Evolutionary conservation across 2,329 filamentous ascomycete species (phyloP), one percentile per base, ranked within the genome.

Genomic region (Chaetomiaceae sp.): DNA sequence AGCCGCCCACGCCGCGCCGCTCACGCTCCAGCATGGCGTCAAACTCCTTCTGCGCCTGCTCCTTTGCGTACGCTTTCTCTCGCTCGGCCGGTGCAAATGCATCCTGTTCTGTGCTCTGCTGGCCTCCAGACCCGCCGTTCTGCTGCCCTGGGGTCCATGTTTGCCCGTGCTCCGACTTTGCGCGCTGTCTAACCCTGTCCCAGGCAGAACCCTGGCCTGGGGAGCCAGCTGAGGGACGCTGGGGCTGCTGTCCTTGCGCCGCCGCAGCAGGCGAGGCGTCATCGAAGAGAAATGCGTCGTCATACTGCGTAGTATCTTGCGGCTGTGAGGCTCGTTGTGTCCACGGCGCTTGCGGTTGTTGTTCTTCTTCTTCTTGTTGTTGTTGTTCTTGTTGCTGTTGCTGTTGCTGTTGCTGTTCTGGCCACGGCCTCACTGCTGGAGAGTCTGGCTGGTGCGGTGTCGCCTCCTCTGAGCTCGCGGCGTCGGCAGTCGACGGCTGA

Each of bases 21-120:
- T 65, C 63, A 37, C 58, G 54, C 56, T 65, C 63, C 50, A 65
- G 46, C 63, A 65, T 62, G 44, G 59, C 63, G 27, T 65, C 63
- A 52, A 65, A 65, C 41, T 65, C 62, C 42, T 53, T 59, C 37
- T 65, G 63, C 1, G 62, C 63, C 51, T 61, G 59, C 14, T 59
- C 56, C 55, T 58, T 62, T 4, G 58, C 58, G 21, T 49, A 45
- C 3, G 56, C 53, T 45, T 53, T 62, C 32, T 62, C 59, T 34
- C 52, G 47, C 4, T 63, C 62, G 33, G 36, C 34, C 29, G 51
- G 21, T 6, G 51, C 45, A 33, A 57, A 63, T 10, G 57, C 49
- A 27, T 64, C 60, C 10, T 52, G 50, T 18, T 61, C 54, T 25
- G 44, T n/a, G 8, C 21, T 34, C 18, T 36, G 41, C 34, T 38